Evolutionary conservation across 2,329 filamentous ascomycete genomes (phyloP), one percentile per base, ranked within the genome.

Genomic region (Sporothrix inflata): DNA sequence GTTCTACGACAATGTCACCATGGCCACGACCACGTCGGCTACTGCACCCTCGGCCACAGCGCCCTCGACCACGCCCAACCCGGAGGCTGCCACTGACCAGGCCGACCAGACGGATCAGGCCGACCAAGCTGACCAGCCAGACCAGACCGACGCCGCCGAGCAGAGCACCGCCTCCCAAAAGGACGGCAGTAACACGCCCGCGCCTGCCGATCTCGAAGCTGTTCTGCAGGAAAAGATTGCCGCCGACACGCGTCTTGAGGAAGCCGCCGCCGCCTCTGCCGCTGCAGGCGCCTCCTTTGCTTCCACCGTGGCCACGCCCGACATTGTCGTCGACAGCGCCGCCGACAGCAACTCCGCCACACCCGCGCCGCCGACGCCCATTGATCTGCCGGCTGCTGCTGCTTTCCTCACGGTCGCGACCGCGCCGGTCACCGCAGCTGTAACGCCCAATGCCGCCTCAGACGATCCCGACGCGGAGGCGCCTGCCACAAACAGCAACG

Each of bases 161-260:
- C 42, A 47, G 42, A 53, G 51, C 53, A 12, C 7, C 3, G 19
- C 24, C 14, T 40, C 57, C 6, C 30, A 57, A 21, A 16, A 45
- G 19, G 21, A 55, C 38, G 27, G 30, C 49, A 16, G 45, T 12
- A 60, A 51, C n/a, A 16, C 27, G 0, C 38, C 30, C 8, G 24
- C 69, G 16, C 55, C 72, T 3, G 49, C 49, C 11, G 72, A 72
- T 21, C 72, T 73, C 19, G 73, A 71, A 45, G 24, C 61, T 1
- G 66, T 40, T 1, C 69, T 71, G 42, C 69, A 73, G 21, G 60
- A 73, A 63, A 73, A 71, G 65, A 73, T 72, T 49, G 73, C 73
- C 11, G 71, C 63, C 69, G 70, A 73, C 60, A 72, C 70, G 40
- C 70, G 60, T 53, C 61, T 67, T 3, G 70, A 71, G 27, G 66